Percentiles rank a stretch among this genome's conserved stretches.
Evolutionary conservation across 345 rosid species (phyloP).

Genomic region (Acer saccharum): DNA sequence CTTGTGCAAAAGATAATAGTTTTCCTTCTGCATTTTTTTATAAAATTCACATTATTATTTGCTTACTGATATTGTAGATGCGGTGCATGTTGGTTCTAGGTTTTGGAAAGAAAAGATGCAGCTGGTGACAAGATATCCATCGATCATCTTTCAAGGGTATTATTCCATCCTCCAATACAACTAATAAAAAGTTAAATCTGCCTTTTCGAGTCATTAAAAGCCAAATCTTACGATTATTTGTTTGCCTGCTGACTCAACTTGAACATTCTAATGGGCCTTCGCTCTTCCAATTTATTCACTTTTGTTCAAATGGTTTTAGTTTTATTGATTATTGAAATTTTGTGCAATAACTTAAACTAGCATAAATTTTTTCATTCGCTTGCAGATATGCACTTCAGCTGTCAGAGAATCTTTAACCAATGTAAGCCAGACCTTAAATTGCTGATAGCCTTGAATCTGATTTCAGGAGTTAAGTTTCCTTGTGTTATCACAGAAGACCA

Average conservation of each 20-base stretch:
- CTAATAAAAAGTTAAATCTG: not conserved
- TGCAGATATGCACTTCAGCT: slow-evolving; percentile 85
- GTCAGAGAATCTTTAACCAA: slow-evolving; percentile 85
- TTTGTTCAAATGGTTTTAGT: not conserved
- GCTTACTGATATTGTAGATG: slow-evolving; percentile 7
- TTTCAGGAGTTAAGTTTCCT: slow-evolving; percentile 41
- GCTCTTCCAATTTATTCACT: too few species aligned
- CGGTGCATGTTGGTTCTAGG: slow-evolving; percentile 44
- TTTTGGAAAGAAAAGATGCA: slow-evolving; percentile 59
- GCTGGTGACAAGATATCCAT: slow-evolving; percentile 46
- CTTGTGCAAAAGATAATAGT: not conserved
- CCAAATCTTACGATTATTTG: not conserved
- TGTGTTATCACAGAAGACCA: slow-evolving; percentile 8
- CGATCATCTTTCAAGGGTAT: slow-evolving; percentile 77
- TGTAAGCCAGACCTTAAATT: slow-evolving; percentile 63
- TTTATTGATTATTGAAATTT: not conserved
- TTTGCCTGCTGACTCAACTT: not conserved
- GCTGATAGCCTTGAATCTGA: slow-evolving; percentile 39
- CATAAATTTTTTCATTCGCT: slow-evolving; percentile 17
- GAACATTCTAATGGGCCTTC: not conserved
- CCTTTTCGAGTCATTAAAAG: not conserved
- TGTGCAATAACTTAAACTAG: not conserved
- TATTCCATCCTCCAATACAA: not conserved
- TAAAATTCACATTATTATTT: not conserved
- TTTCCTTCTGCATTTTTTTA: not conserved